A percentile compares a stretch with the other conserved stretches of the same genome.
Conservation (phyloP, 176 grass and related monocot species). For the Dactylis glomerata region DNA sequence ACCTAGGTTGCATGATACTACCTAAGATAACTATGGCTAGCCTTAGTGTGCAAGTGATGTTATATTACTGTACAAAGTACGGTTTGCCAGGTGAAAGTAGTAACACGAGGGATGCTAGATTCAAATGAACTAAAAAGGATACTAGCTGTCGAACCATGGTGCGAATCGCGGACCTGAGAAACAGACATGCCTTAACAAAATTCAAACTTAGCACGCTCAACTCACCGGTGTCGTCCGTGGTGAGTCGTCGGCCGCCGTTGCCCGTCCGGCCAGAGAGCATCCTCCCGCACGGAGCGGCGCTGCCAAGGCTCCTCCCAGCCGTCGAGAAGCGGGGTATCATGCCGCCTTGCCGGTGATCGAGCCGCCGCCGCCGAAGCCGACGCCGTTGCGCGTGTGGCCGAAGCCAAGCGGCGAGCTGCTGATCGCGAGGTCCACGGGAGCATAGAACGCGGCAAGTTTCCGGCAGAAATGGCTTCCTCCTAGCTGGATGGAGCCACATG, state of each 20-base stretch:
- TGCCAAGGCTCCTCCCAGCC: background rate
- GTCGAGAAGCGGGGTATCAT: background rate
- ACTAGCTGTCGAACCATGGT: no score
- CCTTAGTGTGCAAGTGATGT: no score
- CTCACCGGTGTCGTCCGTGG: constrained; percentile 20
- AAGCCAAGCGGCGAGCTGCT: constrained; percentile 35
- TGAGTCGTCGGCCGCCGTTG: background rate
- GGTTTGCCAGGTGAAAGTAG: no score
- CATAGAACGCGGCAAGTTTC: constrained; percentile 12
- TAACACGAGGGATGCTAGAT: no score
- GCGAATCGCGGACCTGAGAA: background rate
- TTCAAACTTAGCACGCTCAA: constrained; percentile 11
- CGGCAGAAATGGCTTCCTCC: background rate
- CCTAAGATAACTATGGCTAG: no score
- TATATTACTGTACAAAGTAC: no score
- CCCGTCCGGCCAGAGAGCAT: background rate
- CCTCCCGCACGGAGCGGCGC: background rate
- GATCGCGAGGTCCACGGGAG: constrained; percentile 13
- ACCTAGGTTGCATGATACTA: no score
- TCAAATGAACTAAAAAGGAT: no score
- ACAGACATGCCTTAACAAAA: background rate
- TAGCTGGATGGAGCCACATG: background rate
- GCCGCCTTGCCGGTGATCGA: background rate
- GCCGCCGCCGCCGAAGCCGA: background rate
- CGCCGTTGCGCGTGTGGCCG: constrained; percentile 23